Base-by-base conservation (phyloP, 306 rosid species). In the Medicago arabica region DNA sequence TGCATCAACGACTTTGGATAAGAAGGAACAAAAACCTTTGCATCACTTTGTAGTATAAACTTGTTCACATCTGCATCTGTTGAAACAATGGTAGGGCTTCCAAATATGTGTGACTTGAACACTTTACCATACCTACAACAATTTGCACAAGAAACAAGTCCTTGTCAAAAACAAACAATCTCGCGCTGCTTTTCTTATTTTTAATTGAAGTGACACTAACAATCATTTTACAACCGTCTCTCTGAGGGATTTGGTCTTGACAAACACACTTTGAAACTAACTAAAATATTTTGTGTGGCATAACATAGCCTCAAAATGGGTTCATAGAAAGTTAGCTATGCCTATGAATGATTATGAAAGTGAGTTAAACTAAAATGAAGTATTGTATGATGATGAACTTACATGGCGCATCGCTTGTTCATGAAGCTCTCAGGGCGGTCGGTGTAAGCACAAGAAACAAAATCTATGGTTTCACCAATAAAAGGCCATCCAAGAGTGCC, bases 41-140 rank as follows among this genome's bases (percentile, higher is more conserved):
- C 88, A 84, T 95, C 99, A 84, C 99, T 92, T 51, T 95, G 97
- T 60, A 95, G 88, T 78, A 95, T 85, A 41, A 95, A 84, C 69
- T 80, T 92, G 57, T 87, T 95, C 75, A 92, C 97, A 75, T 90
- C 97, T 70, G 96, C 91, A 88, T 95, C 97, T 7, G 96, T 92
- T 2, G 99, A 92, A 72, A 95, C 86, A 51, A 95, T 92, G 7
- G 97, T 88, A 13, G 96, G 89, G 59, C 92, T 92, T 64, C 97
- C 99, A 88, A 95, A 95, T 87, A 95, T 85, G 84, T 95, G 99
- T 19, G 99, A 95, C 85, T 87, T 95, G 43, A 95, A 95, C 89
- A 95, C 99, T 74, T 92, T 92, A 1, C 99, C 99, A 73, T 95
- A 87, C 91, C 99, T 95, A 5, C 39, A 77, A 78, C 19, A 77